Conservation (phyloP, 1,284 basidiomycete species). For the Rhodofomes roseus region DNA sequence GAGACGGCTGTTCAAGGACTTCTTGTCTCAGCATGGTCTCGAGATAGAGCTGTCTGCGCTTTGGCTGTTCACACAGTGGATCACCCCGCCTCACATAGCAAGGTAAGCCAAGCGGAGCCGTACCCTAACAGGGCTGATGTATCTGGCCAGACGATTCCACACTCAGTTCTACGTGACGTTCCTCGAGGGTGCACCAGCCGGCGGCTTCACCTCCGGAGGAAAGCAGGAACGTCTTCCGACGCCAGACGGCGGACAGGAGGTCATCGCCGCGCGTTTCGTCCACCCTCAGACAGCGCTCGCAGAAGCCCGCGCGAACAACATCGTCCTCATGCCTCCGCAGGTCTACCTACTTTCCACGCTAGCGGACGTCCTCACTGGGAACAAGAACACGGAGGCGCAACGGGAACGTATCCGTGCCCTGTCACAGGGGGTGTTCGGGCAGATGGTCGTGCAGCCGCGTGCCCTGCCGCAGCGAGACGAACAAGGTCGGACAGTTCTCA, state of each 20-base stretch:
- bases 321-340: slow-evolving; percentile 69
- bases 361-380: slow-evolving; percentile 41
- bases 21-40: slow-evolving; percentile 45
- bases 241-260: slow-evolving; percentile 66
- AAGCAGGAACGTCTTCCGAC: slow-evolving; percentile 58
- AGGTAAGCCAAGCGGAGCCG: slow-evolving; percentile 34
- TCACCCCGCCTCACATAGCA: slow-evolving; percentile 51
- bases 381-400: slow-evolving; percentile 39
- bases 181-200: slow-evolving; percentile 39
- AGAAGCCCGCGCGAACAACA: slow-evolving; percentile 45
- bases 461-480: slow-evolving; percentile 34
- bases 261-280: slow-evolving; percentile 60
- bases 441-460: slow-evolving; percentile 53
- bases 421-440: slow-evolving; percentile 54
- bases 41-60: slow-evolving; percentile 42
- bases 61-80: slow-evolving; percentile 67
- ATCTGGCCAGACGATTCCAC: slow-evolving; percentile 54
- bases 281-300: slow-evolving; percentile 48
- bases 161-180: slow-evolving; percentile 66
- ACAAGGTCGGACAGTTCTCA: slow-evolving; percentile 44
- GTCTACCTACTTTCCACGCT: slow-evolving; percentile 64
- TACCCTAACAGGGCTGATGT: background rate
- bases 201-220: slow-evolving; percentile 47
- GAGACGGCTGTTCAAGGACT: slow-evolving; percentile 45
- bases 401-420: slow-evolving; percentile 41